A percentile compares a stretch with the other conserved stretches of the same genome.
Conservation (phyloP, 1,139 yeast genomes). For the Suhomyces maxii region DNA sequence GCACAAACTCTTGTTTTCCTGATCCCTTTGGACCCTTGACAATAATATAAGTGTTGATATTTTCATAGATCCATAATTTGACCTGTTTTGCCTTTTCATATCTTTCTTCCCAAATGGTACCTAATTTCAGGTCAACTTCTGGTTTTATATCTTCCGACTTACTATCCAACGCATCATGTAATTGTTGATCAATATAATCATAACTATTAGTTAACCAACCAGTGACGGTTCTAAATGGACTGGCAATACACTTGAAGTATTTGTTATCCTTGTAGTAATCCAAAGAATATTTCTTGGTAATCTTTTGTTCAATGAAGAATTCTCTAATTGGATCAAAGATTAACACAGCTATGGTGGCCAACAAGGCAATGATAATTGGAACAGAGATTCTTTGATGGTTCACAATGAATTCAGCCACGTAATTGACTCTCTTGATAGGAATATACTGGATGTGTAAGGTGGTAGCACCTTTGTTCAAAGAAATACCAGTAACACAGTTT, state of each 20-base stretch:
- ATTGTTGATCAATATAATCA: constrained; percentile 20
- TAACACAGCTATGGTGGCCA: constrained; percentile 77
- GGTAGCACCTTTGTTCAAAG: constrained; percentile 52
- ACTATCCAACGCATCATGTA: constrained; percentile 5
- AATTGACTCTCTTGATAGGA: constrained; percentile 52
- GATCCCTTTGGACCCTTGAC: constrained; percentile 94
- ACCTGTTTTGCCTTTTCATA: constrained; percentile 65
- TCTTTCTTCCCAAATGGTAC: constrained; percentile 66
- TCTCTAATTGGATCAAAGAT: constrained; percentile 92
- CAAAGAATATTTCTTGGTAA: constrained; percentile 51
- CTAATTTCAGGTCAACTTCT: constrained; percentile 27
- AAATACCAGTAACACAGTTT: constrained; percentile 84
- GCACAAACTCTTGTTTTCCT: constrained; percentile 81
- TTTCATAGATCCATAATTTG: constrained; percentile 75
- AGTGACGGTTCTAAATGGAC: constrained; percentile 27
- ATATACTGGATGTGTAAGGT: constrained; percentile 72
- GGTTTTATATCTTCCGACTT: constrained; percentile 7
- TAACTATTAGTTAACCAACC: constrained; percentile 33
- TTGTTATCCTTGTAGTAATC: constrained; percentile 33
- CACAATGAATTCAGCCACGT: constrained; percentile 55
- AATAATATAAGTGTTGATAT: constrained; percentile 67
- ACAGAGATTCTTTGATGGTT: constrained; percentile 81
- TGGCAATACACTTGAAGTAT: constrained; percentile 26
- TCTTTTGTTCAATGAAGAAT: constrained; percentile 72
- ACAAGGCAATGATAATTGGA: constrained; percentile 47